A percentile compares a stretch with the other conserved stretches of the same genome.
These are phyloP conservation scores for Lepidopterella palustris DNA, from an alignment of 495 filamentous ascomycete species.

Conservation along the genomic window DNA sequence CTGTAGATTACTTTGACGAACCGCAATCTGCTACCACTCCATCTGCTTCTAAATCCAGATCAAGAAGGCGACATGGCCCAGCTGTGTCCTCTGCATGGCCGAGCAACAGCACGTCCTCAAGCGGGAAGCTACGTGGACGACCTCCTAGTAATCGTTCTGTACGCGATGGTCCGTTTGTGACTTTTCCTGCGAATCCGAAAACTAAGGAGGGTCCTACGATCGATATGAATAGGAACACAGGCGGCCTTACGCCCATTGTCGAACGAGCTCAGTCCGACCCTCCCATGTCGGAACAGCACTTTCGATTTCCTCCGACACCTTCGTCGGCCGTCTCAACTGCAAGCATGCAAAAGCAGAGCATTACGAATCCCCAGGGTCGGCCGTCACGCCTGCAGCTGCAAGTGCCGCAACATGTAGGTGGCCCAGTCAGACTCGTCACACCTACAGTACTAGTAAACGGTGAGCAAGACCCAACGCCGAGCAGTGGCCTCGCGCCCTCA, in stretches of 20 bases:
- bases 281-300: conserved; percentile 21
- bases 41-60: conserved; percentile 46
- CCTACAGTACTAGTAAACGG: conserved; percentile 67
- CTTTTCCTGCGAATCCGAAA: conserved; percentile 69
- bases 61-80: conserved; percentile 75
- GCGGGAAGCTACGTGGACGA: conserved; percentile 73
- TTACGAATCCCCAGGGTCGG: conserved; percentile 37
- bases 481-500: conserved; percentile 21
- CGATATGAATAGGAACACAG: conserved; percentile 22
- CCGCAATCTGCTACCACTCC: conserved; percentile 66
- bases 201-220: conserved; percentile 35
- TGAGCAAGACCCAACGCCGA: conserved; percentile 36
- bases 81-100: conserved; percentile 95
- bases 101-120: conserved; percentile 55
- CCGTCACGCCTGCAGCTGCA: conserved; percentile 64
- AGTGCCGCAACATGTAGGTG: conserved; percentile 68
- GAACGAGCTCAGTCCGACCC: conserved; percentile 28
- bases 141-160: conserved; percentile 75
- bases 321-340: conserved; percentile 22
- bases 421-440: conserved; percentile 69
- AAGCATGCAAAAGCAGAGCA: conserved; percentile 19
- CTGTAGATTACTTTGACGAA: conserved; percentile 47
- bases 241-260: conserved; percentile 21
- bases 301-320: conserved; percentile 25
- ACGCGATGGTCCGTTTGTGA: conserved; percentile 74